Conservation (phyloP, 2,329 filamentous ascomycete genomes). For the Phyllosticta citriasiana region DNA sequence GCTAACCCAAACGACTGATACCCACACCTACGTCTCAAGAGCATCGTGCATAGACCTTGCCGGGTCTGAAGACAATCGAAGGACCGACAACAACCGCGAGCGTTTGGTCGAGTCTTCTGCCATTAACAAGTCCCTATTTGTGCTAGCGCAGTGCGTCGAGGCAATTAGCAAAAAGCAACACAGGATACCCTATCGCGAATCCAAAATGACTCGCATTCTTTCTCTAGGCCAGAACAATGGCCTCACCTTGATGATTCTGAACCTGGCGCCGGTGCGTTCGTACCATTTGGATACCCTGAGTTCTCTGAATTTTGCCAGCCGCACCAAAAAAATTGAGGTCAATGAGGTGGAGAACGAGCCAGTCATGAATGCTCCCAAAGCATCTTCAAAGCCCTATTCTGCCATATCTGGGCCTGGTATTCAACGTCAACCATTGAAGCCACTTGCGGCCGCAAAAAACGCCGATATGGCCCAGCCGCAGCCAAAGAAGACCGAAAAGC, state of each 20-base stretch:
- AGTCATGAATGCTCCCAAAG: constrained; percentile 48
- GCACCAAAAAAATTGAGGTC: constrained; percentile 92
- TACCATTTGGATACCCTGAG: constrained; percentile 92
- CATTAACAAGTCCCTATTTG: constrained; percentile 96
- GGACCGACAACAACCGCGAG: constrained; percentile 90
- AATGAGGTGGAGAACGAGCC: constrained; percentile 94
- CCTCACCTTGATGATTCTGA: constrained; percentile 92
- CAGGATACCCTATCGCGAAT: constrained; percentile 86
- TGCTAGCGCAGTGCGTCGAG: constrained; percentile 89
- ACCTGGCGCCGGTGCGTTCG: constrained; percentile 79
- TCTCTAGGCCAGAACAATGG: constrained; percentile 91
- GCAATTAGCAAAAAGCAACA: constrained; percentile 69
- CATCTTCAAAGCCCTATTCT: constrained; percentile 15
- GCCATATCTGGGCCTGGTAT: constrained; percentile 20
- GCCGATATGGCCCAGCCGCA: constrained; percentile 47
- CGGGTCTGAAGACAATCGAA: constrained; percentile 87
- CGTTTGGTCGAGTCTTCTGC: constrained; percentile 88
- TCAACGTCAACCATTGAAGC: constrained; percentile 25
- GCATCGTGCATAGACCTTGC: constrained; percentile 91
- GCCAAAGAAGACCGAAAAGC: constrained; percentile 51
- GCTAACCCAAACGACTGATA: constrained; percentile 64
- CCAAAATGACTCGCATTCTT: constrained; percentile 93
- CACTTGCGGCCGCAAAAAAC: constrained; percentile 53
- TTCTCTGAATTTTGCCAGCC: constrained; percentile 87
- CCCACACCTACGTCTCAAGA: constrained; percentile 60